Evolutionary conservation across 2,329 filamentous ascomycete species (phyloP).

Genomic region (Phialophora verrucosa): DNA sequence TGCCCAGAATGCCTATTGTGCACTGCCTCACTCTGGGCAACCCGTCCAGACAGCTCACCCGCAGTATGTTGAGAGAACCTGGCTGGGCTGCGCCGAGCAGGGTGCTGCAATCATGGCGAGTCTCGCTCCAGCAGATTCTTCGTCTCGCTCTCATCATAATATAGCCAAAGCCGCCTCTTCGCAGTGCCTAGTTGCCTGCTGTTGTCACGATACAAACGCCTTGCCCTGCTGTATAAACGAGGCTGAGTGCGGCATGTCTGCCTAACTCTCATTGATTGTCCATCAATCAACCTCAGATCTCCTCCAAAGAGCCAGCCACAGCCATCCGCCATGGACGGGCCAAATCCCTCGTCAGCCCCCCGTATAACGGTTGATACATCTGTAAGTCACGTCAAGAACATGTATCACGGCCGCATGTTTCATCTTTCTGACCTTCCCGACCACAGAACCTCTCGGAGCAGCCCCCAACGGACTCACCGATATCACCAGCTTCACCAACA

Average conservation of each 20-base stretch:
- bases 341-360: conserved; percentile 28
- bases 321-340: conserved; percentile 30
- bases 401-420: conserved; percentile 17
- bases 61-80: conserved; percentile 1
- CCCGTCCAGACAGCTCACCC: conserved; percentile 15
- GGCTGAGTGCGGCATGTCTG: conserved; percentile 7
- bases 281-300: neutral
- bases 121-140: conserved; percentile 11
- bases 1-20: conserved; percentile 27
- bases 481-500: conserved; percentile 23
- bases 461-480: conserved; percentile 21
- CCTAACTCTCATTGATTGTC: conserved; percentile 1
- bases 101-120: neutral
- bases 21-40: conserved; percentile 26
- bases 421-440: conserved; percentile 17
- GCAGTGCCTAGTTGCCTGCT: neutral
- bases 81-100: neutral
- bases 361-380: conserved; percentile 38
- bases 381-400: conserved; percentile 25
- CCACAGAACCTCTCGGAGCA: conserved; percentile 31
- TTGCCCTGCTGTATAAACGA: neutral
- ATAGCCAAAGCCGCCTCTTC: neutral
- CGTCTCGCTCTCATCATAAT: conserved; percentile 6
- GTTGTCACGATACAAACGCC: neutral
- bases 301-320: conserved; percentile 9